Evolutionary conservation across 2,329 filamentous ascomycete species (phyloP).

Genomic region (Cyclaneusma minus): DNA sequence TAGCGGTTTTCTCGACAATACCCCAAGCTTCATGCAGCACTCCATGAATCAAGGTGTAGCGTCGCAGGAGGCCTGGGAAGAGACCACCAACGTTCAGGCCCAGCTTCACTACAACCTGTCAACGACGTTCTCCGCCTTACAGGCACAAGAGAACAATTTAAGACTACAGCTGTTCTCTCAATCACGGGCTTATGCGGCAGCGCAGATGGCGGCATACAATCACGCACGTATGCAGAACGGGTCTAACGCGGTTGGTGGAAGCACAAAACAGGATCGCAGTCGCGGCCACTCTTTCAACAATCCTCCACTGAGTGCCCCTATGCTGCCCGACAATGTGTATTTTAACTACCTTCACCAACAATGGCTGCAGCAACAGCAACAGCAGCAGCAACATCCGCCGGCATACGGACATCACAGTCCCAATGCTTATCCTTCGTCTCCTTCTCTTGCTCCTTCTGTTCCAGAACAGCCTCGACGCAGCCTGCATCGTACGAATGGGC

Average conservation of each 20-base stretch:
- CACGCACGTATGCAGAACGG: slow-evolving; percentile 22
- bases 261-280: slow-evolving; percentile 23
- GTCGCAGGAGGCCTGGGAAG: slow-evolving; percentile 17
- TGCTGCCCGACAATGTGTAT: slow-evolving; percentile 41
- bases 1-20: slow-evolving; percentile 16
- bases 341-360: slow-evolving; percentile 29
- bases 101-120: slow-evolving; percentile 21
- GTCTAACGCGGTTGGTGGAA: slow-evolving; percentile 19
- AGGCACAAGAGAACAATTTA: slow-evolving; percentile 29
- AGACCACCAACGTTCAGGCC: slow-evolving; percentile 16
- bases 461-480: slow-evolving; percentile 42
- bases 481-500: slow-evolving; percentile 35
- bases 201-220: slow-evolving; percentile 25
- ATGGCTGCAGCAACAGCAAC: not conserved
- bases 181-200: slow-evolving; percentile 26
- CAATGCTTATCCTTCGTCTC: slow-evolving; percentile 40
- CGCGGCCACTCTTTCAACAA: slow-evolving; percentile 50
- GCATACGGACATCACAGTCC: slow-evolving; percentile 35
- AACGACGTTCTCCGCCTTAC: slow-evolving; percentile 20
- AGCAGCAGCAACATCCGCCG: slow-evolving; percentile 21
- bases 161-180: slow-evolving; percentile 31
- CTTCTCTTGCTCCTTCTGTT: slow-evolving; percentile 26
- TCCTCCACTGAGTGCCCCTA: slow-evolving; percentile 39
- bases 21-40: slow-evolving; percentile 9
- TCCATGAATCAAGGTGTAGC: slow-evolving; percentile 10